Percentiles rank a stretch among this genome's conserved stretches.
phyloP scores from a whole-genome alignment of 176 grass and related monocot species.

The Alopecurus myosuroides region DNA sequence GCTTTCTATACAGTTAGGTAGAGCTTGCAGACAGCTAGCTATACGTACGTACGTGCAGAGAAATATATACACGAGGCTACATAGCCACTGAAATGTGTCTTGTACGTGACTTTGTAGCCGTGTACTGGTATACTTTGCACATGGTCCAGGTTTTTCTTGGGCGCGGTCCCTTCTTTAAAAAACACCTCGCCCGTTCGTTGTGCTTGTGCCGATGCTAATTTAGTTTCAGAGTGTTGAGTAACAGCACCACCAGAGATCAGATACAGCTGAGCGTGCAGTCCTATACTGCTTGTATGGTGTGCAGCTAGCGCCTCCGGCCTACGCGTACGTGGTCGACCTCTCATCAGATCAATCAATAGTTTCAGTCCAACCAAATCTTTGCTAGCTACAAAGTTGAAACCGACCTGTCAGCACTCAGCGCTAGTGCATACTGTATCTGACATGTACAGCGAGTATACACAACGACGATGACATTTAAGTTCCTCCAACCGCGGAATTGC shows the following conservation, averaged over 20 bases:
- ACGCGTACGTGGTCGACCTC: not conserved
- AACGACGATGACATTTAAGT: not conserved
- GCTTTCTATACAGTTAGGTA: not conserved
- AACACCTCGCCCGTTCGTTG: too few relatives aligned
- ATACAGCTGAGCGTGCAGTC: not conserved
- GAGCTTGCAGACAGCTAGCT: not conserved
- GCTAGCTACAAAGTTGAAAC: constrained; percentile 11
- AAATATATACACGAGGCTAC: too few relatives aligned
- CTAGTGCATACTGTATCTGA: not conserved
- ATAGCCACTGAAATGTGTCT: too few relatives aligned
- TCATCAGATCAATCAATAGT: constrained; percentile 9
- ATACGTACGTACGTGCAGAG: not conserved
- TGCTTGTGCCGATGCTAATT: not conserved
- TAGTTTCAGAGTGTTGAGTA: not conserved
- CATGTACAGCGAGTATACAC: not conserved
- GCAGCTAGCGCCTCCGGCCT: not conserved
- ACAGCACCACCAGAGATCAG: not conserved
- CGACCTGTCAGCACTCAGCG: constrained; percentile 6
- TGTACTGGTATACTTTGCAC: too few relatives aligned
- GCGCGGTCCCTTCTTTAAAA: too few relatives aligned
- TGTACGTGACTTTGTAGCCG: too few relatives aligned
- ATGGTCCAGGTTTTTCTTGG: too few relatives aligned
- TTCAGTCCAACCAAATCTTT: not conserved
- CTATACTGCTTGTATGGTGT: not conserved
- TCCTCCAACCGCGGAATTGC: not conserved